Evolutionary conservation across 768 basidiomycete species (phyloP).

Genomic region (Kwoniella sp.): DNA sequence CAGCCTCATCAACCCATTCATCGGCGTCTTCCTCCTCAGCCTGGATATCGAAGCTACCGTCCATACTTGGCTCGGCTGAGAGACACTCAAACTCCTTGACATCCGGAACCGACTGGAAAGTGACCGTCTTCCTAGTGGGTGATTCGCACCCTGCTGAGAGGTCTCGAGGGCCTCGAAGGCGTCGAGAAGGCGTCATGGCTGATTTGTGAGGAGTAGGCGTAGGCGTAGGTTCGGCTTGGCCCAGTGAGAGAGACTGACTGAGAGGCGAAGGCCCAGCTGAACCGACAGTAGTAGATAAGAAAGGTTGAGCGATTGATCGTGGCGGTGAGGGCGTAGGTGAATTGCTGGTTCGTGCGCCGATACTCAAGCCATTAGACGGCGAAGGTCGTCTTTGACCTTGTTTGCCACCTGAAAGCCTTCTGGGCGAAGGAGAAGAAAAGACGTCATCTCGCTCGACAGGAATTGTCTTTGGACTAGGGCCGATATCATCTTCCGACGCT

Average conservation of each 20-base stretch:
- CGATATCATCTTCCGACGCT: slow-evolving; percentile 14
- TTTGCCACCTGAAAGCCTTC: slow-evolving; percentile 23
- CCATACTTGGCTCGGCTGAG: slow-evolving; percentile 42
- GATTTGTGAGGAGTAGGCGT: slow-evolving; percentile 48
- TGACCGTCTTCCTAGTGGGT: slow-evolving; percentile 51
- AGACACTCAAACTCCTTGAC: slow-evolving; percentile 54
- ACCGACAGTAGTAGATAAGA: neutral
- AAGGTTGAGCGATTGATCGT: slow-evolving; percentile 19
- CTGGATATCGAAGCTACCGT: slow-evolving; percentile 44
- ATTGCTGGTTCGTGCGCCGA: slow-evolving; percentile 8
- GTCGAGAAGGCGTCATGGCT: slow-evolving; percentile 49
- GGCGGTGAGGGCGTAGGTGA: slow-evolving; percentile 40
- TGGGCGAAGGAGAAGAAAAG: slow-evolving; percentile 45
- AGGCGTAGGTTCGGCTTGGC: slow-evolving; percentile 23
- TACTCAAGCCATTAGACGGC: slow-evolving; percentile 19
- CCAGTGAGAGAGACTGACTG: slow-evolving; percentile 12
- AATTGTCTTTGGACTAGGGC: slow-evolving; percentile 32
- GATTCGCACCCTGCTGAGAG: slow-evolving; percentile 29
- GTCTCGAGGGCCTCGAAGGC: slow-evolving; percentile 47
- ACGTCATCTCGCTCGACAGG: slow-evolving; percentile 39
- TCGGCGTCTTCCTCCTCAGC: slow-evolving; percentile 37
- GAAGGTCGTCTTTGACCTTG: slow-evolving; percentile 32
- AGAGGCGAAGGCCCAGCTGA: slow-evolving; percentile 36
- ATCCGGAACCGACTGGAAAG: slow-evolving; percentile 52
- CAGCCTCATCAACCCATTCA: slow-evolving; percentile 36